Conservation (phyloP, 1,284 basidiomycete species). For the Bjerkandera adusta region DNA sequence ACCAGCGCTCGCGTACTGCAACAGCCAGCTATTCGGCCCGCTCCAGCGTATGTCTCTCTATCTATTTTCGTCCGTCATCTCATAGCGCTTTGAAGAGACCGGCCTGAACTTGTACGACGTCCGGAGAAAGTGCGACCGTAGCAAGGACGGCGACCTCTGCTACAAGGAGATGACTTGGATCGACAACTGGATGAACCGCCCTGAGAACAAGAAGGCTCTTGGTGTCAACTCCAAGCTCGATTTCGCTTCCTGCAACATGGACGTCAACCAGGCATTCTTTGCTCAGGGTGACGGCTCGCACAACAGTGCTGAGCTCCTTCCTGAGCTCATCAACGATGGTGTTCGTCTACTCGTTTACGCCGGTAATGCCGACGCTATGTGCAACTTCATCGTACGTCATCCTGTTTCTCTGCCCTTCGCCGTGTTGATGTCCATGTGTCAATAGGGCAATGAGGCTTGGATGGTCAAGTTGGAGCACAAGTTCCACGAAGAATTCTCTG, state of each 20-base stretch:
- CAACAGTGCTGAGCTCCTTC: conserved; percentile 72
- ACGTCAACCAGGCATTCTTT: conserved; percentile 69
- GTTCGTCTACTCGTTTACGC: conserved; percentile 81
- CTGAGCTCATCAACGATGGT: conserved; percentile 73
- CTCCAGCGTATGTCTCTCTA: conserved; percentile 51
- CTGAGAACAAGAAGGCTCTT: conserved; percentile 69
- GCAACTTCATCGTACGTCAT: conserved; percentile 65
- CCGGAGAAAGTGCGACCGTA: conserved; percentile 69
- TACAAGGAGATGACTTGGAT: conserved; percentile 81
- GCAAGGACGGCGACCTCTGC: conserved; percentile 69
- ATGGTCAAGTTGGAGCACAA: conserved; percentile 57
- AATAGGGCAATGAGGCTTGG: conserved; percentile 73
- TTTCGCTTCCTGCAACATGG: conserved; percentile 59
- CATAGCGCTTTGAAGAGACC: conserved; percentile 41
- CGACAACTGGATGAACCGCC: conserved; percentile 75
- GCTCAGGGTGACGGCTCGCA: conserved; percentile 78
- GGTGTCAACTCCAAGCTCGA: conserved; percentile 60
- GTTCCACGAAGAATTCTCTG: conserved; percentile 62
- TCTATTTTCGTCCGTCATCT: not conserved
- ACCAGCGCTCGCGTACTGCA: conserved; percentile 63
- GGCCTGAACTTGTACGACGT: conserved; percentile 84
- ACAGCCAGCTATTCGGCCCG: conserved; percentile 52
- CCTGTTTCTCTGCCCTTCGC: conserved; percentile 18
- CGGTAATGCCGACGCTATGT: conserved; percentile 75
- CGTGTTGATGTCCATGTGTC: not conserved